Evolutionary conservation across 139 green algal species (phyloP), one percentile per base, ranked within the genome.

Genomic region (Ettlia oleoabundans): DNA sequence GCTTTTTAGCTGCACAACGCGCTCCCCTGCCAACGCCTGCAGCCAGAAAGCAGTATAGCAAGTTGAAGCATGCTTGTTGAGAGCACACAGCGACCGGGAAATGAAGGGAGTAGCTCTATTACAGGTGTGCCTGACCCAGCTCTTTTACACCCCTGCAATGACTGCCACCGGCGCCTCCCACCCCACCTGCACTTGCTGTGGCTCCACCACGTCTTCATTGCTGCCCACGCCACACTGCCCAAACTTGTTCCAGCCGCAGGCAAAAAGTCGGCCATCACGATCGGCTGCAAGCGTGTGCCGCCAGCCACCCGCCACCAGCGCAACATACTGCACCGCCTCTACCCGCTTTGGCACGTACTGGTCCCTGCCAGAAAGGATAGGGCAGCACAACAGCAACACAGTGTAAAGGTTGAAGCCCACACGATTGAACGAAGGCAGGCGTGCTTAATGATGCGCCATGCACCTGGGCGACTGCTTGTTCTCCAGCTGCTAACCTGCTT

Each of bases 211-310:
- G 76, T 96, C 93, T 41, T 87, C 78, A 24, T 70, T 84, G 80
- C 89, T 83, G 26, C 91, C 92, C 4, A 95, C 78, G 18, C 94
- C 94, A 58, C 96, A 90, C 89, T 97, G 94, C 13, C 94, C 94
- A 86, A 96, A 97, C 91, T 96, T 96, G 87, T 96, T 96, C 95
- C 95, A 98, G n/a, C 95, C 95, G 90, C 92, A 98, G 18, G 88
- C 86, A 24, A 87, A 96, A 51, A 98, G 64, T 13, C 63, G 73
- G 24, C 92, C 92, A 21, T 92, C 55, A 21, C 86, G 78, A 73
- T 92, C 92, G 21, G 88, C 86, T 13, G 92, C 95, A 38, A 93
- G 83, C 2, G 93, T 94, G 87, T 98, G 95, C 37, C 95, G 86
- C 95, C 95, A 98, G 41, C 95, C 95, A 32, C 95, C 95, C 13